Conservation (phyloP, 2,329 filamentous ascomycete species). For the Sarocladiaceae sp. region DNA sequence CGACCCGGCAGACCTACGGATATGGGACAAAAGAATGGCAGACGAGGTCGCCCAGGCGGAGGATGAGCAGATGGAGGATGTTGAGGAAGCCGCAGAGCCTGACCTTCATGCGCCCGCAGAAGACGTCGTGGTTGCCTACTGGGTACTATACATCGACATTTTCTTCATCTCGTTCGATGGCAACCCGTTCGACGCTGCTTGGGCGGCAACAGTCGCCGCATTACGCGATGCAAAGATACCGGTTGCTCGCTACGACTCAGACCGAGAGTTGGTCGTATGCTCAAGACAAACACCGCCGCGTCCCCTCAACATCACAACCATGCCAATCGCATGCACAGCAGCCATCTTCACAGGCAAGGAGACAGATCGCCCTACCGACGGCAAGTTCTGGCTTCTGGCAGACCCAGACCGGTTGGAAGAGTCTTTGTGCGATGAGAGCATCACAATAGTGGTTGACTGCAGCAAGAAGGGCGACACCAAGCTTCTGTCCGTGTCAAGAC, state of each 20-base stretch:
- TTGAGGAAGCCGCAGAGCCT: constrained; percentile 31
- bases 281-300: constrained; percentile 48
- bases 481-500: constrained; percentile 75
- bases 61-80: constrained; percentile 34
- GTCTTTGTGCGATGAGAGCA: constrained; percentile 72
- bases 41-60: constrained; percentile 41
- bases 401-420: constrained; percentile 93
- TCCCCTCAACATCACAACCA: constrained; percentile 55
- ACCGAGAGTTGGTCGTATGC: constrained; percentile 76
- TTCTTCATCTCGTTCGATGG: constrained; percentile 91
- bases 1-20: constrained; percentile 63
- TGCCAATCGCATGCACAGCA: constrained; percentile 75
- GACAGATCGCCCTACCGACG: constrained; percentile 38
- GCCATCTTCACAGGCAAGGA: constrained; percentile 69
- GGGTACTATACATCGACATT: constrained; percentile 94
- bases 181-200: constrained; percentile 87
- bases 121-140: constrained; percentile 72
- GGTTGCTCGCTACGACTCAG: constrained; percentile 75
- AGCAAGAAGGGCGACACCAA: constrained; percentile 43
- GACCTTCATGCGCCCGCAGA: constrained; percentile 28
- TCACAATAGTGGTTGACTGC: constrained; percentile 77
- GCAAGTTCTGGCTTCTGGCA: constrained; percentile 69
- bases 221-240: constrained; percentile 75
- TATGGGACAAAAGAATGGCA: constrained; percentile 58
- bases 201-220: constrained; percentile 79